Evolutionary conservation across 805 yeast genomes (phyloP).

Genomic region (Candida khao-thaluensis): DNA sequence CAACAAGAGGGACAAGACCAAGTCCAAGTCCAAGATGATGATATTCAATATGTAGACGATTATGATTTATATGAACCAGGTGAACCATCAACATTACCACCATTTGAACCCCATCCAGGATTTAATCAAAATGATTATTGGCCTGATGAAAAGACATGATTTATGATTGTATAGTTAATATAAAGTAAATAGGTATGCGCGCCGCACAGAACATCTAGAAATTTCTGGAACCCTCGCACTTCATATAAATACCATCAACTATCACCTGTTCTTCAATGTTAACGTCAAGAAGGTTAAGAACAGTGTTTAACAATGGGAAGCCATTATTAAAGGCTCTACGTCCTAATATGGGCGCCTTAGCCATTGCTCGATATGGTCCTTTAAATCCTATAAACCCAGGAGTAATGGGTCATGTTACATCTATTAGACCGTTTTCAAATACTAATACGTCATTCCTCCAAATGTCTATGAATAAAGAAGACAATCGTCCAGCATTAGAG

Average conservation of each 20-base stretch:
- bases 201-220: constrained; percentile 15
- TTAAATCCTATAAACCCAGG: too few relatives aligned
- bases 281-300: constrained; percentile 3
- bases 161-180: too few relatives aligned
- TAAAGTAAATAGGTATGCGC: too few relatives aligned
- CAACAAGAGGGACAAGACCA: too few relatives aligned
- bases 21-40: too few relatives aligned
- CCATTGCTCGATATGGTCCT: too few relatives aligned
- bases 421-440: constrained; percentile 22
- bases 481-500: constrained; percentile 70
- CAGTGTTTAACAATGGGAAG: not conserved
- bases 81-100: constrained; percentile 28
- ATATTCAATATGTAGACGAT: constrained; percentile 25
- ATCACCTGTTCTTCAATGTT: constrained; percentile 4
- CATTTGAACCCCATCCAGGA: constrained; percentile 47
- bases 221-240: constrained; percentile 13
- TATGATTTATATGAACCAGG: constrained; percentile 19
- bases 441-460: constrained; percentile 19
- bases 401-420: too few relatives aligned
- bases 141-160: constrained; percentile 6
- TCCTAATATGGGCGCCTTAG: too few relatives aligned
- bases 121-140: constrained; percentile 43
- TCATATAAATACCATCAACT: too few relatives aligned
- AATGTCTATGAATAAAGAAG: constrained; percentile 47
- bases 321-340: too few relatives aligned